phyloP scores from a whole-genome alignment of 2,329 filamentous ascomycete genomes.

The Exophiala sideris region DNA sequence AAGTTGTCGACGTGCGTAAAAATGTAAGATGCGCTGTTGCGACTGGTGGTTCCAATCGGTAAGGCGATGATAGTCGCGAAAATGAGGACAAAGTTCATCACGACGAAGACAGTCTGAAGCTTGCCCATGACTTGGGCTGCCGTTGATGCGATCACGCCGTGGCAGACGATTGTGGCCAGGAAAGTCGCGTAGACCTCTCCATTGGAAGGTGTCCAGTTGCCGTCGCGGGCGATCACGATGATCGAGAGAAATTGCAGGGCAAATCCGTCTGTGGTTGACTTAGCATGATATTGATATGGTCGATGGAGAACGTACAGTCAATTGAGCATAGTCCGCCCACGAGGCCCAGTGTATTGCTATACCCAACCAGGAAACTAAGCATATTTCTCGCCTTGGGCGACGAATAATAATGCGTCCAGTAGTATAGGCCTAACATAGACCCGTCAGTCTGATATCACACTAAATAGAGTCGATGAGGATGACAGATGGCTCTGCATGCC shows the following conservation, averaged over 20 bases:
- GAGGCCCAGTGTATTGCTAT: constrained; percentile 59
- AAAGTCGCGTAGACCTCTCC: constrained; percentile 59
- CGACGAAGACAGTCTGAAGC: constrained; percentile 56
- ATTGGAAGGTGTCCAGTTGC: constrained; percentile 54
- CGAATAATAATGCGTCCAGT: constrained; percentile 59
- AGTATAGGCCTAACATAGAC: constrained; percentile 46
- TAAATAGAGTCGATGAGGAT: background rate
- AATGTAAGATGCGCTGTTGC: constrained; percentile 50
- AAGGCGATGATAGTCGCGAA: constrained; percentile 55
- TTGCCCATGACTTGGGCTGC: constrained; percentile 57
- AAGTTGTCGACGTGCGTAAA: constrained; percentile 57
- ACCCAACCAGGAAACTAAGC: constrained; percentile 59
- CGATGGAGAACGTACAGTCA: constrained; percentile 43
- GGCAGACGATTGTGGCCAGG: constrained; percentile 51
- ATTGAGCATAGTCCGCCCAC: constrained; percentile 62
- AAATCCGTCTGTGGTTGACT: constrained; percentile 41
- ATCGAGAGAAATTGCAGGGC: constrained; percentile 58
- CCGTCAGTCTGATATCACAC: background rate
- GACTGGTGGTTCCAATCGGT: constrained; percentile 47
- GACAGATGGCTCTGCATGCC: too few relatives aligned
- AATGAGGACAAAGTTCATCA: constrained; percentile 56
- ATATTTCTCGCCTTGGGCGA: constrained; percentile 54
- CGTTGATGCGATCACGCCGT: constrained; percentile 54
- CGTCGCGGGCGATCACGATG: constrained; percentile 56
- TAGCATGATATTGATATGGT: constrained; percentile 15